phyloP scores from a whole-genome alignment of 2,329 filamentous ascomycete species.

The Alternaria dauci region DNA sequence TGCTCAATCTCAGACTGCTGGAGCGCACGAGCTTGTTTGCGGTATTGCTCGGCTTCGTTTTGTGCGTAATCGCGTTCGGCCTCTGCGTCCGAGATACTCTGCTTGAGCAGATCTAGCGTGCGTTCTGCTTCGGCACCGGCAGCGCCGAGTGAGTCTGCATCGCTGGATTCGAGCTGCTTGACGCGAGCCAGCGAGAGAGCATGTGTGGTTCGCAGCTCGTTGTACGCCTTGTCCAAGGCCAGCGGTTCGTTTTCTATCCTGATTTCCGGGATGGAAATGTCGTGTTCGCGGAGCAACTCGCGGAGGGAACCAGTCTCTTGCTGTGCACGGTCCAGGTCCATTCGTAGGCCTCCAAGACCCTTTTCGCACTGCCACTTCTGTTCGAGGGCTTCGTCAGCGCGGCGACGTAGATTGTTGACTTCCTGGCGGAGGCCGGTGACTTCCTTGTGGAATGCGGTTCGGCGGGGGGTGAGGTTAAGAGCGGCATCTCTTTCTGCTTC shows the following conservation, averaged over 20 bases:
- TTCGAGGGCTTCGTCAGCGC: slow-evolving; percentile 92
- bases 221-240: slow-evolving; percentile 76
- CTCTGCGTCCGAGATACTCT: slow-evolving; percentile 72
- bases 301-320: slow-evolving; percentile 89
- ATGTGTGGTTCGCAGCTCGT: slow-evolving; percentile 77
- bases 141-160: slow-evolving; percentile 51
- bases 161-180: slow-evolving; percentile 67
- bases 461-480: slow-evolving; percentile 72
- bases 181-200: slow-evolving; percentile 71
- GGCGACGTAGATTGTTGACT: slow-evolving; percentile 80
- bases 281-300: slow-evolving; percentile 79
- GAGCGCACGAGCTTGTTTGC: slow-evolving; percentile 67
- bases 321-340: slow-evolving; percentile 95
- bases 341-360: slow-evolving; percentile 85
- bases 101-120: slow-evolving; percentile 72
- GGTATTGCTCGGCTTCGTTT: slow-evolving; percentile 69
- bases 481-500: slow-evolving; percentile 81
- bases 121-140: slow-evolving; percentile 62
- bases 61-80: slow-evolving; percentile 76
- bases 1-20: slow-evolving; percentile 64
- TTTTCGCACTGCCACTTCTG: slow-evolving; percentile 98
- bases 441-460: slow-evolving; percentile 83
- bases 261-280: slow-evolving; percentile 75
- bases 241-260: slow-evolving; percentile 65
- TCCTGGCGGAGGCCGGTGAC: slow-evolving; percentile 82